Base-by-base conservation (phyloP, 495 filamentous ascomycete genomes). In the Staphylotrichum tortipilum region DNA sequence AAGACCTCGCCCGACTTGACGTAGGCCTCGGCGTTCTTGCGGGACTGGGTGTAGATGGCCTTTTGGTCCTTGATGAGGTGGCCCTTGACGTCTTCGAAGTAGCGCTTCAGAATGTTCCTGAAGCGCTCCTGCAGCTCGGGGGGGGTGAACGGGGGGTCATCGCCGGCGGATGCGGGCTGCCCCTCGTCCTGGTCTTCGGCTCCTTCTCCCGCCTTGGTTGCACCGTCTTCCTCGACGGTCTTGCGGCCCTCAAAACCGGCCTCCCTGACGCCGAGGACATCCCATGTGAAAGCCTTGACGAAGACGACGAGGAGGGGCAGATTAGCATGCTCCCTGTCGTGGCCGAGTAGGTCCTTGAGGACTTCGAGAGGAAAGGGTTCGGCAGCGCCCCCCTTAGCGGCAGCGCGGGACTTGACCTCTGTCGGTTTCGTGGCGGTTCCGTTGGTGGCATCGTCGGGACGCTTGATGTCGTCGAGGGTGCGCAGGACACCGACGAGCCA, bases 1-100 rank as follows among this genome's bases (percentile, higher is more conserved):
- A 99, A 99, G 36, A 99, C 90, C 60, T 99, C 92, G 12, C 92
- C 92, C 35, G 94, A 97, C 61, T 95, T 95, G 55, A 99, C 88
- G 62, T 99, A 99, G 6, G 91, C 92, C 64, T 99, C 92, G 3
- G 94, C 89, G 71, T 99, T 96, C 41, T 90, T 89, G 50, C 88
- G 85, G 40, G 83, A 86, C 67, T 99, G 92, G 21, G 72, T 75
- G 49, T 78, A 75, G 30, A 97, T 81, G 7, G 83, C 81, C 66
- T 91, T 88, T 61, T 99, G 92, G 56, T 97, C 91, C 6, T 85
- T 84, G 38, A 92, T 63, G 22, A 99, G 76, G 66, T 97, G 92
- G 6, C 75, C 67, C 66, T 92, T 95, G 63, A 96, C 86, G 60
- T 94, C 91, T 47, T 96, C 89, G 53, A 97, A 83, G 55, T 99